Evolutionary conservation across 2,329 filamentous ascomycete species (phyloP).

Genomic region (Monilinia fructigena): DNA sequence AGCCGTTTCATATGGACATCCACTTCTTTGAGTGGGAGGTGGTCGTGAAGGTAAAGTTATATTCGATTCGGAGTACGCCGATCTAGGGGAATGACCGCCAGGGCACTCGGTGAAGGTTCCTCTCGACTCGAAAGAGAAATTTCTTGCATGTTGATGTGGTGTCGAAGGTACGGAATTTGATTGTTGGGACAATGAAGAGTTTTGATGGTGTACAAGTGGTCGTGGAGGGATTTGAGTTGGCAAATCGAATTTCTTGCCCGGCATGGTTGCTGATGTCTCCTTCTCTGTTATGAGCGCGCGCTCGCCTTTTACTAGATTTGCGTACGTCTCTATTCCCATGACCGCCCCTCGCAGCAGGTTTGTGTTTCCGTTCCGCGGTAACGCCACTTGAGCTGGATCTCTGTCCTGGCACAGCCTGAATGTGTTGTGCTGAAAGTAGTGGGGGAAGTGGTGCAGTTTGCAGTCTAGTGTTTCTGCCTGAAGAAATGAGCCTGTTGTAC

Average conservation of each 20-base stretch:
- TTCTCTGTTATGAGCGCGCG: slow-evolving; percentile 61
- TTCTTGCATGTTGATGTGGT: slow-evolving; percentile 81
- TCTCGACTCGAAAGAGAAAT: slow-evolving; percentile 76
- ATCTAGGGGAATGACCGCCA: slow-evolving; percentile 81
- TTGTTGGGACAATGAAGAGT: slow-evolving; percentile 56
- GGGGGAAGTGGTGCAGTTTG: slow-evolving; percentile 57
- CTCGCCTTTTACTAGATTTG: slow-evolving; percentile 58
- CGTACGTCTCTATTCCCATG: slow-evolving; percentile 62
- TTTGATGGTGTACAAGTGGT: slow-evolving; percentile 46
- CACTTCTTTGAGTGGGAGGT: slow-evolving; percentile 56
- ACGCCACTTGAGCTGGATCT: slow-evolving; percentile 55
- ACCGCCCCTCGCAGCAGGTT: slow-evolving; percentile 51
- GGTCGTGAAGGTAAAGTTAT: slow-evolving; percentile 68
- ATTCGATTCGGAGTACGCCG: slow-evolving; percentile 86
- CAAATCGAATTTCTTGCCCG: slow-evolving; percentile 39
- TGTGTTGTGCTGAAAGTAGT: slow-evolving; percentile 54
- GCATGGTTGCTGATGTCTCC: slow-evolving; percentile 45
- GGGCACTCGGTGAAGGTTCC: slow-evolving; percentile 78
- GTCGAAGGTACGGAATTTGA: slow-evolving; percentile 93
- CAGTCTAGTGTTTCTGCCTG: slow-evolving; percentile 49
- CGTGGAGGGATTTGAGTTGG: slow-evolving; percentile 35
- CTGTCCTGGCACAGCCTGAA: slow-evolving; percentile 51
- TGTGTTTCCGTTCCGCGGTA: slow-evolving; percentile 39
- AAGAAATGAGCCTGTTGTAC: slow-evolving; percentile 64
- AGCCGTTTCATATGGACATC: slow-evolving; percentile 87